Base-by-base conservation (phyloP, 2,329 filamentous ascomycete genomes). In the Rutstroemia sp. region DNA sequence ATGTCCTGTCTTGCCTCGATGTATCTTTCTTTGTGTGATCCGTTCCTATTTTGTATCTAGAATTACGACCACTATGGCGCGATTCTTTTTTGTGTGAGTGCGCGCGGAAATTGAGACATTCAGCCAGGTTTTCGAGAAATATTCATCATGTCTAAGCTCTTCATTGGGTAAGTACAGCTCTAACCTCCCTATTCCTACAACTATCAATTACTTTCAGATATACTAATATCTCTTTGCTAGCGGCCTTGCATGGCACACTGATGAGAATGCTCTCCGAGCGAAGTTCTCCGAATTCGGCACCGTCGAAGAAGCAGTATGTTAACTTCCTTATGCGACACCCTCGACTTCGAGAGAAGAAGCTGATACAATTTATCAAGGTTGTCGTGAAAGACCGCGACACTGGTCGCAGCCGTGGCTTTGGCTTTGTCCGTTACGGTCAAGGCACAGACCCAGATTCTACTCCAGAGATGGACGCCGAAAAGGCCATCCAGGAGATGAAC, bases 371-470 rank as follows among this genome's bases (percentile, higher is more conserved):
- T 69, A 16, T 34, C 39, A 48, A 97, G 92, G 89, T 96, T 61
- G 92, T 99, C 65, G 92, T 97, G 68, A 97, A 96, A 78, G 92
- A 99, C 73, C 89, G 92, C 69, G 92, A 97, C 71, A 96, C 92
- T 69, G 89, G 90, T 67, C 90, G 92, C 73, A 96, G 92, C 79
- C 89, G 94, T 73, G 94, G 94, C 59, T 99, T 97, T 72, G 94
- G 94, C 48, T 97, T 97, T 73, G 92, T 99, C 62, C 88, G 92
- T 66, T 99, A 92, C 75, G 76, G 82, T 51, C 83, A 84, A 63
- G 48, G 54, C 48, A 34, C 47, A n/a, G 30, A 44, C 25, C 39
- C 27, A 12, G 54, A 52, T 6, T 51, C 48, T 3, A 46, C 54
- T 21, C 44, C 55, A 0, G 89, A 92, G 63, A 74, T 78, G 47